Conservation (phyloP, 2,329 filamentous ascomycete species). For the Cytospora leucostoma region DNA sequence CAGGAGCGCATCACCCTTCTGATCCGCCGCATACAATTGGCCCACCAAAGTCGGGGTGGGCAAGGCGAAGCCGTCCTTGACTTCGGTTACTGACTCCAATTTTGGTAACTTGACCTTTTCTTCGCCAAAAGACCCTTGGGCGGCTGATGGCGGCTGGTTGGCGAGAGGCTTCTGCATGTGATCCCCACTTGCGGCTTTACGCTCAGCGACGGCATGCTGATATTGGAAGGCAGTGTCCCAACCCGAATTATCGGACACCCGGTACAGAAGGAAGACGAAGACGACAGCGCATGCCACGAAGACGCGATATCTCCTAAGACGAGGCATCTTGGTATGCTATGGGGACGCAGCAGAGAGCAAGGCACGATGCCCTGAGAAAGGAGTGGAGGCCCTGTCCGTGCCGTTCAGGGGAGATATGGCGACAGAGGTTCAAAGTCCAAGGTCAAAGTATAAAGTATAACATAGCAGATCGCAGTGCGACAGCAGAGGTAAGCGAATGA, state of each 20-base stretch:
- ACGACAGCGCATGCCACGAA: conserved; percentile 59
- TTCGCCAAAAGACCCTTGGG: conserved; percentile 12
- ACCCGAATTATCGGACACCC: conserved; percentile 45
- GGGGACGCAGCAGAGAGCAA: neutral
- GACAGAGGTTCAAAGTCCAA: neutral
- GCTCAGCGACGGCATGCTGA: conserved; percentile 16
- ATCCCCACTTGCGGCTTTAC: conserved; percentile 7
- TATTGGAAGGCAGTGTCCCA: conserved; percentile 33
- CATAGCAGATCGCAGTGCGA: neutral
- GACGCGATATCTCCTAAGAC: conserved; percentile 62
- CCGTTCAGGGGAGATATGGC: neutral
- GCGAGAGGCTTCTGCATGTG: conserved; percentile 7
- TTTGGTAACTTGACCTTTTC: conserved; percentile 33
- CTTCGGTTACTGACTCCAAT: conserved; percentile 34
- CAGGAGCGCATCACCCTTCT: conserved; percentile 30
- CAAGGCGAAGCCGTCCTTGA: conserved; percentile 33
- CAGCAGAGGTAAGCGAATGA: neutral
- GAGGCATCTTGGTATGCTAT: conserved; percentile 47
- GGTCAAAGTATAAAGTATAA: conserved; percentile 6
- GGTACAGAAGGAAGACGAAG: conserved; percentile 56
- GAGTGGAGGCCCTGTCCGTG: conserved; percentile 1
- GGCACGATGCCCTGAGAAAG: neutral
- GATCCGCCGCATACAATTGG: neutral
- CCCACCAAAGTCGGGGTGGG: conserved; percentile 30
- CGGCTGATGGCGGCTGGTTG: conserved; percentile 2